Conservation (phyloP, 495 filamentous ascomycete genomes). For the Neurospora sp. region DNA sequence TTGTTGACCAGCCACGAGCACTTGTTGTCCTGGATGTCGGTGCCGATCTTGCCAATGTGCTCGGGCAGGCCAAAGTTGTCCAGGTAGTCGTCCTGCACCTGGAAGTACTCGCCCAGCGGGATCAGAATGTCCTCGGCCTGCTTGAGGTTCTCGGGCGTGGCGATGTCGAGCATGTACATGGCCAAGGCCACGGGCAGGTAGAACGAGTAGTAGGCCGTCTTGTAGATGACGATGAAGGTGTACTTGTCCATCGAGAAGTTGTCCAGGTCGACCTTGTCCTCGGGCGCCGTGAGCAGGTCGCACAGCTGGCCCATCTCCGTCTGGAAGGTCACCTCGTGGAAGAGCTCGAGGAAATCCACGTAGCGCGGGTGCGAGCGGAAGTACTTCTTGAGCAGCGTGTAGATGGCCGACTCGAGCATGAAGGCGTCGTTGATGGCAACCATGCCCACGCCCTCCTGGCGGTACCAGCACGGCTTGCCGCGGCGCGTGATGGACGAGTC, state of each 20-base stretch:
- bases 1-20: conserved; percentile 97
- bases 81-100: conserved; percentile 96
- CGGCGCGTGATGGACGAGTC: conserved; percentile 87
- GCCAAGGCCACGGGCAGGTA: conserved; percentile 95
- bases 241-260: conserved; percentile 95
- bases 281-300: conserved; percentile 90
- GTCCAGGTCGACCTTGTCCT: conserved; percentile 80
- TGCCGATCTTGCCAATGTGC: conserved; percentile 93
- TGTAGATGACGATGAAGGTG: conserved; percentile 97
- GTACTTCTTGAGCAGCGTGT: conserved; percentile 81
- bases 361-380: conserved; percentile 81
- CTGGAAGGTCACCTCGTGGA: conserved; percentile 87
- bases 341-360: conserved; percentile 83
- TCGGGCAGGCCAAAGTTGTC: conserved; percentile 91
- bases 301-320: conserved; percentile 92
- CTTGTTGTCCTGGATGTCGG: conserved; percentile 98
- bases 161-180: conserved; percentile 68
- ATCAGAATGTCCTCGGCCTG: conserved; percentile 86
- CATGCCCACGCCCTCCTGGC: conserved; percentile 74
- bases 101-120: conserved; percentile 98
- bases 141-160: conserved; percentile 74
- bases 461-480: conserved; percentile 93
- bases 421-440: conserved; percentile 98
- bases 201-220: conserved; percentile 98
- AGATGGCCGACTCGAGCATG: conserved; percentile 87